Evolutionary conservation across 805 yeast genomes (phyloP), one percentile per base, ranked within the genome.

Genomic region (Debaryomyces maramus): DNA sequence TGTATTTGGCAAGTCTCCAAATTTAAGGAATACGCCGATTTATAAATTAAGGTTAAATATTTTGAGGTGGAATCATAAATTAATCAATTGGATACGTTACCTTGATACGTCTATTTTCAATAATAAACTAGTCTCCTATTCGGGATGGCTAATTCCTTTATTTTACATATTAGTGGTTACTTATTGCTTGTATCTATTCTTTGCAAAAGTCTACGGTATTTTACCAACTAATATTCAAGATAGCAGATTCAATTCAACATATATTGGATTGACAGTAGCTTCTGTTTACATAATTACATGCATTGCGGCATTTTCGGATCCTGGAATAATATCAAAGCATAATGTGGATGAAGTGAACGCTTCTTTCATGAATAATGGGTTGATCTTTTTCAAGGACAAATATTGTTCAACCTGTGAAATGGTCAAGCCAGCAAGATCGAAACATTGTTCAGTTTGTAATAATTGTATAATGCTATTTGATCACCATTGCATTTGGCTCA

Each of bases 401-500:
- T 50, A 46, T 13, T 80, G 85, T 53, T 23, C 59, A 11, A 80
- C 84, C 0, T 80, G 85, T 48, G 39, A 49, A 10, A 32, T 61
- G 13, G 32, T 54, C 42, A 57, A 78, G 59, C 85, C 85, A 0
- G 85, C 85, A 3, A 57, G 85, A 20, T 74, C 89, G 0, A 77
- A 83, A 40, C 85, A 80, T 54, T 81, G 85, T 55, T 61, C 74
- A 1, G 71, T 83, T 0, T 87, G 96, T 53, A 63, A 75, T 21
- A 40, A 53, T 16, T 80, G 85, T 51, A 58, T 74, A 2, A 61
- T 70, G 28, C 48, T 73, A 45, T 67, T 60, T 46, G 85, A 80
- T 56, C 85, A 80, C 52, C 85, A 80, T 57, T 80, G 85, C 52
- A 53, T 79, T 11, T 80, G 83, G 82, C 71, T 80, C 31, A 82